Evolutionary conservation across 768 basidiomycete species (phyloP), one percentile per base, ranked within the genome.

Genomic region (Favolaschia claudopus): DNA sequence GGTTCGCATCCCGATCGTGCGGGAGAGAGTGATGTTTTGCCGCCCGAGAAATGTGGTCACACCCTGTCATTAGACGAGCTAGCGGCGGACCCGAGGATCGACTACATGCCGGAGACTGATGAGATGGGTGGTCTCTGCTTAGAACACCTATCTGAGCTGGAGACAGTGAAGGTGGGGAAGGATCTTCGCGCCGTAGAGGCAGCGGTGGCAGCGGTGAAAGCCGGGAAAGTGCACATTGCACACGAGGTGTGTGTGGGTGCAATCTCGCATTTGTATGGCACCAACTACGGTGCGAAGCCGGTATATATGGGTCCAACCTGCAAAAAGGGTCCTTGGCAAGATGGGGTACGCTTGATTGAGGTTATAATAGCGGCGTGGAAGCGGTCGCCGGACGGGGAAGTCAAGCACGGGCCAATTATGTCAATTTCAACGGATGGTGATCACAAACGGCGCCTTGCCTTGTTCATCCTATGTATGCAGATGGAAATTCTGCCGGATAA

Each of bases 381-480:
- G n/a, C n/a, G n/a, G n/a, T n/a, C n/a, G n/a, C n/a, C n/a, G n/a
- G n/a, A n/a, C n/a, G n/a, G n/a, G 51, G 49, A 47, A 64, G 12
- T 69, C 67, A 15, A 63, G 2, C 62, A 67, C 48, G 68, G 69
- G 9, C 57, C 55, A 7, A 43, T 69, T 14, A 54, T n/a, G 48
- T 61, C 63, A 24, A 60, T 67, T 13, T 60, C 65, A 3, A 65
- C 67, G 12, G 67, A 69, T 40, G 65, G 67, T n/a, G 67, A 67
- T 36, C 61, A 63, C 4, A 67, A 60, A 47, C 60, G 62, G 2
- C 52, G 65, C 3, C 58, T 65, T 29, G 63, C 69, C 14, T 44
- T 67, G 7, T 69, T 63, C 34, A 36, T 65, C 9, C 60, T 62
- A 31, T 70, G 69, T 52, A 67, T 67, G 61, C 46, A 47, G 17